Evolutionary conservation across 1,139 yeast genomes (phyloP), one percentile per base, ranked within the genome.

Genomic region (Candida tropicalis): DNA sequence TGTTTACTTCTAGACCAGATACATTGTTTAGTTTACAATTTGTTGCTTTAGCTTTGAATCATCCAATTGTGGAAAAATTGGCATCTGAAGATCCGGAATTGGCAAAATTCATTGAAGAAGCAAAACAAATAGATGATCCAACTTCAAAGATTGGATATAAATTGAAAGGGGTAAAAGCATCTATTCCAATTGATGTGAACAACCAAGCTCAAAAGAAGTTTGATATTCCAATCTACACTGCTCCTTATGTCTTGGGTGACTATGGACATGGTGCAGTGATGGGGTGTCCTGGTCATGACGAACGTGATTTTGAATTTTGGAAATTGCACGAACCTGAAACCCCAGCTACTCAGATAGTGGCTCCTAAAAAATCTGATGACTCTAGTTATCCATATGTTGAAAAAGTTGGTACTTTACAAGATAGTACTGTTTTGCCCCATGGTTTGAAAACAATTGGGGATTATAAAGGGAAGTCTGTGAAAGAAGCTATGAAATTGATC

Each of bases 241-340:
- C 98, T 0, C 96, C 97, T 0, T 93, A 90, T 62, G 98, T 93
- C 0, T 62, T 91, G 29, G 82, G 87, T 4, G 70, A 77, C 4
- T 91, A 91, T 58, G 98, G 97, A 0, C 79, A 79, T 49, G 96
- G 96, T 36, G 96, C 97, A 1, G 98, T 93, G 0, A 91, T 93
- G 98, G 99, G 99, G 1, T 88, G 95, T 56, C 99, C 99, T 2
- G 97, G 86, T 0, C 98, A 91, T 62, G 98, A 93, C 59, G 70
- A 71, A 36, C 75, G 98, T 48, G 99, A 93, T 59, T 79, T 60
- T 54, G 87, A 73, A 3, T 91, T 93, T 58, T 91, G 97, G 97
- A 58, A 62, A 5, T 57, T 67, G 38, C 88, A 87, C 57, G 73
- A 72, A 55, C 84, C 87, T 0, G 54, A 56, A 0, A 51, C 61